Percentiles rank a stretch among this genome's conserved stretches.
Evolutionary conservation across 768 basidiomycete species (phyloP).

Genomic region (Trametes meyenii): DNA sequence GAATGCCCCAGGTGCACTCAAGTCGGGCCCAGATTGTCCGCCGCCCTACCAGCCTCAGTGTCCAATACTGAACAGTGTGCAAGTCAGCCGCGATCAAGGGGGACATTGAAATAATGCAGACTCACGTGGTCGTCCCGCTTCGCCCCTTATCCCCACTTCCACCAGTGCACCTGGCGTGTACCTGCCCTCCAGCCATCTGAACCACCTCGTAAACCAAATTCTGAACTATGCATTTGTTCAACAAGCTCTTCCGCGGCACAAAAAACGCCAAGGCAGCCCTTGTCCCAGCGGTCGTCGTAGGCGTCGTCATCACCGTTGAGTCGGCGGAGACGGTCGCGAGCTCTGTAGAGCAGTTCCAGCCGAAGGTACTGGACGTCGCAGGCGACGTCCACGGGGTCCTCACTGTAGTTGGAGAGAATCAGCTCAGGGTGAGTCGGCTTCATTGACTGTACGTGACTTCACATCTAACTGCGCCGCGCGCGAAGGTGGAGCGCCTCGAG

Average conservation of each 20-base stretch:
- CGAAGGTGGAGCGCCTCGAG: constrained; percentile 10
- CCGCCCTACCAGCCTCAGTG: too few relatives aligned
- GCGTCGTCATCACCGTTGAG: background rate
- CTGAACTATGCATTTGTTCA: too few relatives aligned
- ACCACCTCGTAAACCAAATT: too few relatives aligned
- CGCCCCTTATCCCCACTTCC: too few relatives aligned
- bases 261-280: constrained; percentile 4
- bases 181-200: too few relatives aligned
- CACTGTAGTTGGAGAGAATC: constrained; percentile 7
- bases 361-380: background rate
- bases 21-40: too few relatives aligned
- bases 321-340: background rate
- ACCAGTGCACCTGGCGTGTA: too few relatives aligned
- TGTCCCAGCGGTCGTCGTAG: background rate
- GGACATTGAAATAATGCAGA: too few relatives aligned
- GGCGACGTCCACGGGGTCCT: constrained; percentile 12
- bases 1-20: too few relatives aligned
- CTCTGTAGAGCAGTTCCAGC: background rate
- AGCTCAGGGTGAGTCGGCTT: constrained; percentile 4
- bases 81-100: too few relatives aligned
- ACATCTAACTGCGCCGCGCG: background rate
- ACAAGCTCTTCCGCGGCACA: constrained; percentile 1
- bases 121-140: too few relatives aligned
- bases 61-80: too few relatives aligned
- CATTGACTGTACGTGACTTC: background rate